A percentile compares a stretch with the other conserved stretches of the same genome.
Evolutionary conservation across 2,329 filamentous ascomycete genomes (phyloP).

Genomic region (Fusarium pseudocircinatum): DNA sequence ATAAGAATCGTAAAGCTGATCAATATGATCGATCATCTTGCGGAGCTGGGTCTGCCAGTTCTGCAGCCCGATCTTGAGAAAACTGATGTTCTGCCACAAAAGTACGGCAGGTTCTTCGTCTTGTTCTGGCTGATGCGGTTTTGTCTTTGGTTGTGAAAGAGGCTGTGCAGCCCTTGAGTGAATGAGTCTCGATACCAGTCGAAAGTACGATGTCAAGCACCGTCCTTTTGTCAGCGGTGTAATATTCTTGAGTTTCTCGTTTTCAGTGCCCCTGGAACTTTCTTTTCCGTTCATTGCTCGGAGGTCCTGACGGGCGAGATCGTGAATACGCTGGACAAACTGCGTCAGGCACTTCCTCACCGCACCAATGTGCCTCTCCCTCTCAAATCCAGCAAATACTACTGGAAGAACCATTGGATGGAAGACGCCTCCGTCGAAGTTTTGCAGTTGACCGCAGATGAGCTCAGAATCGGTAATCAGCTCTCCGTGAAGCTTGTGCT

Average conservation of each 20-base stretch:
- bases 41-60: constrained; percentile 10
- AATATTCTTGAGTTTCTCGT: neutral
- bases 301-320: neutral
- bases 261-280: neutral
- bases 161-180: neutral
- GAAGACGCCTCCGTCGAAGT: neutral
- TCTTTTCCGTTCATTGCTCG: fast-evolving
- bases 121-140: fast-evolving
- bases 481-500: fast-evolving
- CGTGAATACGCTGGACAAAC: neutral
- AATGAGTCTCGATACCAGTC: neutral
- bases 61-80: neutral
- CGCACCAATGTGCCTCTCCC: neutral
- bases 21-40: neutral
- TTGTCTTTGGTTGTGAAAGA: fast-evolving
- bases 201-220: neutral
- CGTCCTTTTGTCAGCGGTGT: neutral
- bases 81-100: neutral
- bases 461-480: neutral
- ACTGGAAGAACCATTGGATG: neutral
- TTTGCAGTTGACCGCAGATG: neutral
- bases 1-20: neutral
- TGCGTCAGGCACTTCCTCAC: neutral
- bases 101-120: neutral
- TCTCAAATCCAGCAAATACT: neutral